These are phyloP conservation scores for Alternaria viburni DNA, from an alignment of 2,329 filamentous ascomycete species.

Conservation along the genomic window DNA sequence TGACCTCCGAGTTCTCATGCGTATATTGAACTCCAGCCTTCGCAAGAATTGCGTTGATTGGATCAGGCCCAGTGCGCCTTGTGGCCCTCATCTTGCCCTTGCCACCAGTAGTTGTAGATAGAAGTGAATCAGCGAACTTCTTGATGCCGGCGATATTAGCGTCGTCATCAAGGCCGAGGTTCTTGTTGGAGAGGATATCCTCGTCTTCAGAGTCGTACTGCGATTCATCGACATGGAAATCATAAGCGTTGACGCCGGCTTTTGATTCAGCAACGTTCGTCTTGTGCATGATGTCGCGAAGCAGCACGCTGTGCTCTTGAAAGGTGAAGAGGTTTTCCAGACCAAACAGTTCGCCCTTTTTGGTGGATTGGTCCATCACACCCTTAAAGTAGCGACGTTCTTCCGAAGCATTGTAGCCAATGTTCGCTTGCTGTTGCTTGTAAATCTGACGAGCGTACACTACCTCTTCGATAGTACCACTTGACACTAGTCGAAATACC, in stretches of 20 bases:
- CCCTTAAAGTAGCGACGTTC: conserved; percentile 96
- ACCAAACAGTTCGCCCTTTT: conserved; percentile 94
- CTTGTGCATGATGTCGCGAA: conserved; percentile 97
- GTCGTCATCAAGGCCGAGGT: conserved; percentile 37
- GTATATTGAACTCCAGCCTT: conserved; percentile 92
- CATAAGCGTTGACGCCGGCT: conserved; percentile 80
- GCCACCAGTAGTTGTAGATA: conserved; percentile 4
- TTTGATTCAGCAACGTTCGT: conserved; percentile 95
- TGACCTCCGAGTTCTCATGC: conserved; percentile 93
- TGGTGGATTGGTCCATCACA: conserved; percentile 80
- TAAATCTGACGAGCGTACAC: conserved; percentile 97
- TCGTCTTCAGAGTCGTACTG: conserved; percentile 39
- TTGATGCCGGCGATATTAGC: conserved; percentile 65
- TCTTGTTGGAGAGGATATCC: conserved; percentile 35
- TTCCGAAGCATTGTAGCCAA: conserved; percentile 89
- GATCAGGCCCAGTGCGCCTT: conserved; percentile 65
- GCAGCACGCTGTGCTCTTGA: conserved; percentile 76
- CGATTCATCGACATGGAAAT: conserved; percentile 63
- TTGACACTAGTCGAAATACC: conserved; percentile 88
- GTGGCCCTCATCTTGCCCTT: conserved; percentile 48
- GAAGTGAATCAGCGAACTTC: conserved; percentile 48
- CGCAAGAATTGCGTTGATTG: conserved; percentile 86
- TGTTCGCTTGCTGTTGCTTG: conserved; percentile 98
- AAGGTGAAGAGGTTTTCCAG: conserved; percentile 86
- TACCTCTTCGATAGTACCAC: conserved; percentile 94